Evolutionary conservation across 345 rosid genomes (phyloP).

Genomic region (Brassica carinata): DNA sequence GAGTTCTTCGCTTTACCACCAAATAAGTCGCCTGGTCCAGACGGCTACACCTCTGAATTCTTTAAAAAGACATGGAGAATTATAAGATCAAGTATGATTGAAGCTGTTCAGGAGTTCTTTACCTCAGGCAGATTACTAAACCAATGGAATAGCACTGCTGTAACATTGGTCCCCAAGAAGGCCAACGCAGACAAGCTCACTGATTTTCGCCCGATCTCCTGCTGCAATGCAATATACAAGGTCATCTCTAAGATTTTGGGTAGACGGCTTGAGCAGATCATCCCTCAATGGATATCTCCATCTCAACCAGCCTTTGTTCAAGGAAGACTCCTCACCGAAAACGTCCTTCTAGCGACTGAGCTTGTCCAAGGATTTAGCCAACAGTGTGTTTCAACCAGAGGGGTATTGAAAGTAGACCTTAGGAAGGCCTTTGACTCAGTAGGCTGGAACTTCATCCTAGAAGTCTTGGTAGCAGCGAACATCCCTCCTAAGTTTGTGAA

Average conservation of each 20-base stretch:
- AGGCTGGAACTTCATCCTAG: not conserved
- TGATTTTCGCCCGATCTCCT: not conserved
- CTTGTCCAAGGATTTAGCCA: not conserved
- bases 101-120: not conserved
- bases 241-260: not conserved
- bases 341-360: not conserved
- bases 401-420: not conserved
- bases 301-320: not conserved
- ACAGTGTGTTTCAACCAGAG: not conserved
- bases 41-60: not conserved
- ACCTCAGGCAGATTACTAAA: not conserved
- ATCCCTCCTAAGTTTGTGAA: not conserved
- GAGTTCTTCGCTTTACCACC: not conserved
- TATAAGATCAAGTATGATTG: too few species aligned
- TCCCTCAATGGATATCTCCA: not conserved
- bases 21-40: not conserved
- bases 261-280: not conserved
- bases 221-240: not conserved
- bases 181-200: not conserved
- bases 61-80: not conserved
- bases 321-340: not conserved
- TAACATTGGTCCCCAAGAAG: not conserved
- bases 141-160: not conserved
- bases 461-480: not conserved
- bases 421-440: not conserved